These are phyloP conservation scores for Penicillium italicum DNA, from an alignment of 2,329 filamentous ascomycete species.

Conservation along the genomic window DNA sequence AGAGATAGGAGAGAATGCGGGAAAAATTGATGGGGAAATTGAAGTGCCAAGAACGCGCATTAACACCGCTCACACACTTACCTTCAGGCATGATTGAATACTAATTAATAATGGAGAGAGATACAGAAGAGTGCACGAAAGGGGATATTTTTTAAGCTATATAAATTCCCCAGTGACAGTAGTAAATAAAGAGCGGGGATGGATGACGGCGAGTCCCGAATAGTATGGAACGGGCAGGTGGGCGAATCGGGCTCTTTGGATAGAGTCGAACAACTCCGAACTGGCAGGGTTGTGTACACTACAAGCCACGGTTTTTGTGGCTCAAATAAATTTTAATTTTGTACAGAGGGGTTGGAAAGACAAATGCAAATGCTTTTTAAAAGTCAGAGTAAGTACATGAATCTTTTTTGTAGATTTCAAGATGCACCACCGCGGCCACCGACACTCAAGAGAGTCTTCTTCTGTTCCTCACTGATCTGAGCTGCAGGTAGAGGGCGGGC, in stretches of 20 bases:
- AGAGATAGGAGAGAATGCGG: slow-evolving; percentile 8
- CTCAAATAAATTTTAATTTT: background rate
- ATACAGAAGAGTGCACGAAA: background rate
- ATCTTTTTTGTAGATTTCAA: slow-evolving; percentile 12
- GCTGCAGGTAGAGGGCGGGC: slow-evolving; percentile 43
- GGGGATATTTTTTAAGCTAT: background rate
- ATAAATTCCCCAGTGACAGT: background rate
- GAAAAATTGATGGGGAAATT: slow-evolving; percentile 10
- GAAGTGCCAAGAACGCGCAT: slow-evolving; percentile 14
- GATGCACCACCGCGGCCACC: slow-evolving; percentile 50
- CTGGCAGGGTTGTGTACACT: background rate
- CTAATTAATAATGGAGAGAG: background rate
- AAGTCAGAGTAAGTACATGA: background rate
- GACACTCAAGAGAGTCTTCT: slow-evolving; percentile 49
- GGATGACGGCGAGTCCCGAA: slow-evolving; percentile 13
- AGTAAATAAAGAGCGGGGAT: background rate
- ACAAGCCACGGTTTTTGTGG: background rate
- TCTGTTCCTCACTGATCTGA: slow-evolving; percentile 47
- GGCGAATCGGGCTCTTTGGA: background rate
- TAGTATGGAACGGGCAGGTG: background rate
- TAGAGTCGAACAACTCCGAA: background rate
- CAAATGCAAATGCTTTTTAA: background rate
- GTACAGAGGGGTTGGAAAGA: background rate
- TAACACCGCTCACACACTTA: slow-evolving; percentile 15
- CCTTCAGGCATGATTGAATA: slow-evolving; percentile 14